phyloP scores from a whole-genome alignment of 345 rosid species.

The Physaria fendleri region DNA sequence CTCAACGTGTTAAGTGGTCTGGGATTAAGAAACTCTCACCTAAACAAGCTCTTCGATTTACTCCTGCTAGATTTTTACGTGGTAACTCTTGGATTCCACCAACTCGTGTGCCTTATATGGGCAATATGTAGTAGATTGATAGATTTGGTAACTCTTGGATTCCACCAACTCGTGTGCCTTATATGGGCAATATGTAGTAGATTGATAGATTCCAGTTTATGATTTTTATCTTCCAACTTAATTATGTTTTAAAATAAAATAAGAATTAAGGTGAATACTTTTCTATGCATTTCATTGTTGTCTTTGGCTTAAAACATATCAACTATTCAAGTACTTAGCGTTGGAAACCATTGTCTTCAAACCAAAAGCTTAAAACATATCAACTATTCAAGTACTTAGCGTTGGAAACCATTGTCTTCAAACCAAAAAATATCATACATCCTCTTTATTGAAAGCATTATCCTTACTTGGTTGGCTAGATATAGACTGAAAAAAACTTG shows the following conservation, averaged over 20 bases:
- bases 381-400: neutral
- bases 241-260: neutral
- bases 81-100: slow-evolving; percentile 44
- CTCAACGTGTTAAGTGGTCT: slow-evolving; percentile 23
- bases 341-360: neutral
- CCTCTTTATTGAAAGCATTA: no score
- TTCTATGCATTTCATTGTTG: neutral
- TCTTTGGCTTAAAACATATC: neutral
- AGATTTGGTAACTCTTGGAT: slow-evolving; percentile 49
- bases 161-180: slow-evolving; percentile 39
- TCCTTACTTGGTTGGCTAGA: no score
- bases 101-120: slow-evolving; percentile 40
- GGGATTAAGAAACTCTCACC: slow-evolving; percentile 29
- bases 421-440: no score
- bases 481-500: no score
- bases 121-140: slow-evolving; percentile 27
- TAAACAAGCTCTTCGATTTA: slow-evolving; percentile 25
- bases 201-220: neutral
- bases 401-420: neutral
- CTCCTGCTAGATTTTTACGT: slow-evolving; percentile 28
- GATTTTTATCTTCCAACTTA: neutral
- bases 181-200: slow-evolving; percentile 31
- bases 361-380: neutral
- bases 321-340: neutral
- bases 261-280: neutral